Conservation (phyloP, 1,284 basidiomycete species). For the Tetrapyrgos nigripes region DNA sequence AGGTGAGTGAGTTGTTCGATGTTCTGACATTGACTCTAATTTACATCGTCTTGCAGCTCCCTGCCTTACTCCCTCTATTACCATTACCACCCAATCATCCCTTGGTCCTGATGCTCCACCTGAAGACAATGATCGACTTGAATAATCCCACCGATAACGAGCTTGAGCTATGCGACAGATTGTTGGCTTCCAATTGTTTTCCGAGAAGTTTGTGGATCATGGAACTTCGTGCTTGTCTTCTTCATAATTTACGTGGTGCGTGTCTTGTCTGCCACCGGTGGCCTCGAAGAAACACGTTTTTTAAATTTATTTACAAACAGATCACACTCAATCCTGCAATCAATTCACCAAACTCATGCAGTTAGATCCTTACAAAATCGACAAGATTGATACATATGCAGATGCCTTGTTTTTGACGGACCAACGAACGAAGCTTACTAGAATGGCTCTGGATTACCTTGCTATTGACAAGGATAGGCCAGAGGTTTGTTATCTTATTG, state of each 20-base stretch:
- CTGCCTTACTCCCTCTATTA: slow-evolving; percentile 5
- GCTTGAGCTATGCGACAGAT: slow-evolving; percentile 14
- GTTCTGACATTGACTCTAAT: not conserved
- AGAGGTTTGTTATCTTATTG: slow-evolving; percentile 18
- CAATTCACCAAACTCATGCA: slow-evolving; percentile 15
- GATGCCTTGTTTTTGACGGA: slow-evolving; percentile 11
- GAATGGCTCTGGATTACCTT: slow-evolving; percentile 9
- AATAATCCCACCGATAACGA: slow-evolving; percentile 11
- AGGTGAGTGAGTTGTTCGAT: not conserved
- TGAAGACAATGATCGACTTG: slow-evolving; percentile 15
- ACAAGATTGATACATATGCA: slow-evolving; percentile 15
- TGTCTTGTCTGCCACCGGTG: not conserved
- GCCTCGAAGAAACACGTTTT: not conserved
- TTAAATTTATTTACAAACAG: not conserved
- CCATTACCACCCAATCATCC: slow-evolving; percentile 15
- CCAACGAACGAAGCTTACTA: slow-evolving; percentile 11
- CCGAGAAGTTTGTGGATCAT: slow-evolving; percentile 17
- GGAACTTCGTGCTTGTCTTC: slow-evolving; percentile 15
- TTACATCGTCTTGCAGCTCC: slow-evolving; percentile 3
- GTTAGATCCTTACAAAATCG: slow-evolving; percentile 14
- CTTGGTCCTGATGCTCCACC: slow-evolving; percentile 11
- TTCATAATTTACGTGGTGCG: slow-evolving; percentile 12
- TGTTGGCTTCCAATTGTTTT: slow-evolving; percentile 11
- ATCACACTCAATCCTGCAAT: slow-evolving; percentile 2
- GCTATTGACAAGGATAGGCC: slow-evolving; percentile 12